Conservation (phyloP, 306 rosid genomes). For the Quercus berberidifolia region DNA sequence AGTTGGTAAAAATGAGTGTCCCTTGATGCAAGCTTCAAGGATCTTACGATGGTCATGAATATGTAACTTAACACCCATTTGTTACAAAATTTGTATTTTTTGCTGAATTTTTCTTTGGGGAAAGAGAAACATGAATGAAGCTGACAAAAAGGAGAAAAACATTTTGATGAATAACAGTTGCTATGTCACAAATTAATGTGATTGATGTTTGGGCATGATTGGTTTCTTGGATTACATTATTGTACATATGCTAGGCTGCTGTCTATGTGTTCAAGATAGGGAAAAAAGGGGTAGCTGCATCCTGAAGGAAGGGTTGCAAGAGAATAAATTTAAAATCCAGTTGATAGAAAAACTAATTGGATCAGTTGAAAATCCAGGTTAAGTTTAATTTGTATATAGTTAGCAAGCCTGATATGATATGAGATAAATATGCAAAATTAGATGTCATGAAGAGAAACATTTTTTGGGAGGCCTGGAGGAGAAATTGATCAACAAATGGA, state of each 20-base stretch:
- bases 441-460: not conserved
- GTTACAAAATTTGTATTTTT: not conserved
- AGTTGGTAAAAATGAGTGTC: too few relatives aligned
- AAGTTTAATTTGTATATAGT: too few relatives aligned
- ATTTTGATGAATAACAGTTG: not conserved
- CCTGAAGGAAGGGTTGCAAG: too few relatives aligned
- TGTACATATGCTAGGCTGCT: too few relatives aligned
- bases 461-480: not conserved
- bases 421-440: not conserved
- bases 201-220: not conserved
- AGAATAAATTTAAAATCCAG: too few relatives aligned
- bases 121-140: not conserved
- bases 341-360: too few relatives aligned
- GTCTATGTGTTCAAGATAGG: too few relatives aligned
- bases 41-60: not conserved
- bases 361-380: too few relatives aligned
- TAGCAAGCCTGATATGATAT: not conserved
- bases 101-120: not conserved
- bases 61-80: not conserved
- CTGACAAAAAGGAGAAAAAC: not conserved
- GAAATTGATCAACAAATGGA: not conserved
- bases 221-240: too few relatives aligned
- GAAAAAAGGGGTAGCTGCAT: too few relatives aligned
- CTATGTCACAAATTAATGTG: not conserved
- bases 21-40: not conserved